A percentile compares a stretch with the other conserved stretches of the same genome.
Evolutionary conservation across 352 stramenopile species (phyloP).

Genomic region (Phytopythium aichiense): DNA sequence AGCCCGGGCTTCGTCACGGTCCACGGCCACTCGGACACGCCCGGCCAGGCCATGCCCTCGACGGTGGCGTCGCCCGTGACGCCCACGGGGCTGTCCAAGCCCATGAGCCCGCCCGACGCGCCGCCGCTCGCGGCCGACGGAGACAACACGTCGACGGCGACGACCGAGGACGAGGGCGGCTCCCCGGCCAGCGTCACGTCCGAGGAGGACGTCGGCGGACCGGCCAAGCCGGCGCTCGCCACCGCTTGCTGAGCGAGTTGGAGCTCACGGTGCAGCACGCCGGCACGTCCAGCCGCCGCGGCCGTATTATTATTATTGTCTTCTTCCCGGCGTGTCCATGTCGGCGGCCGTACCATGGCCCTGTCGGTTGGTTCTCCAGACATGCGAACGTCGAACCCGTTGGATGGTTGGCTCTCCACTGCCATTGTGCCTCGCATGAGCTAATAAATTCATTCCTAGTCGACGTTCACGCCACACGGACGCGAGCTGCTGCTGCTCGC

Average conservation of each 20-base stretch:
- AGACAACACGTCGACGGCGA: constrained; percentile 32
- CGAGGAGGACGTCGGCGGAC: background rate
- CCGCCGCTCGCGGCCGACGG: constrained; percentile 13
- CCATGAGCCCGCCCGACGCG: constrained; percentile 27
- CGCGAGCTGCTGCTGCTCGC: background rate
- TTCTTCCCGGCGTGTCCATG: too few species aligned
- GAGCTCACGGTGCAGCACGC: too few species aligned
- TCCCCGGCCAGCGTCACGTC: constrained; percentile 21
- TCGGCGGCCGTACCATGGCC: too few species aligned
- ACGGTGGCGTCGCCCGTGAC: constrained; percentile 58
- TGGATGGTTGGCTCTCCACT: too few species aligned
- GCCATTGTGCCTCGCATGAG: too few species aligned
- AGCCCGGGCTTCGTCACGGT: constrained; percentile 56
- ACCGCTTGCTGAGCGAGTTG: background rate
- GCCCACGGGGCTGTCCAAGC: constrained; percentile 30
- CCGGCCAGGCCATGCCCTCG: constrained; percentile 46
- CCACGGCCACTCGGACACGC: constrained; percentile 55
- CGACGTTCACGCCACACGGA: background rate
- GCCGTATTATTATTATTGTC: constrained; percentile 7
- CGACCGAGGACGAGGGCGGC: constrained; percentile 33
- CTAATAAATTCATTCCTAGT: constrained; percentile 6
- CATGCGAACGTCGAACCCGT: too few species aligned
- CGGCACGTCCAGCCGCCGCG: too few species aligned
- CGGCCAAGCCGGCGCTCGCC: background rate
- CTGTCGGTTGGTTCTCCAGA: too few species aligned